phyloP scores from a whole-genome alignment of 192 early-diverging fungal species.

The Umbelopsis sp. region DNA sequence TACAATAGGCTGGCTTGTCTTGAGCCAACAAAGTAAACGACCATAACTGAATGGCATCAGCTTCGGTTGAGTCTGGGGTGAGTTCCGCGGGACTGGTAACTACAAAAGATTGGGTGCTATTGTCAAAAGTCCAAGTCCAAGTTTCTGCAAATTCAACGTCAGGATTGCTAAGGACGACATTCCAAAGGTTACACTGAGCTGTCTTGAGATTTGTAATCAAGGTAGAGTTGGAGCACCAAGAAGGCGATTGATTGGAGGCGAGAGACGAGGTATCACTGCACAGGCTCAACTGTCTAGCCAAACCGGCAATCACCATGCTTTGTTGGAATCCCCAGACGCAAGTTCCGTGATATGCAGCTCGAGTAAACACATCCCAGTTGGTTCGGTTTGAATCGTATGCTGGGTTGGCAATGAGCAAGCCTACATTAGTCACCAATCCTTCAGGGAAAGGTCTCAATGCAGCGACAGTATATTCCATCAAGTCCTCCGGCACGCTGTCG shows the following conservation, averaged over 20 bases:
- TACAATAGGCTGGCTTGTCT: not conserved
- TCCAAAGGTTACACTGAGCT: not conserved
- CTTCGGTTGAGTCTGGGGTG: constrained; percentile 3
- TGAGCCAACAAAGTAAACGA: constrained; percentile 2
- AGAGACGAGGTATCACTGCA: not conserved
- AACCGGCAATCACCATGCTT: constrained; percentile 2
- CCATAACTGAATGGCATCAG: constrained; percentile 19
- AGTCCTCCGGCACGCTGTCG: not conserved
- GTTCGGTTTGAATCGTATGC: not conserved
- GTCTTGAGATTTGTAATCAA: not conserved
- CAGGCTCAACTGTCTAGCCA: not conserved
- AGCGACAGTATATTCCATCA: not conserved
- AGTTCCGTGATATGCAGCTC: constrained; percentile 13
- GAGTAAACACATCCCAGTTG: not conserved
- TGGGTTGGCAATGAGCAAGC: constrained; percentile 12
- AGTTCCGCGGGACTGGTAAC: not conserved
- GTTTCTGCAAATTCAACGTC: constrained; percentile 12
- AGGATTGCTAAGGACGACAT: constrained; percentile 1
- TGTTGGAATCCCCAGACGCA: constrained; percentile 17
- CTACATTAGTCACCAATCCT: constrained; percentile 4
- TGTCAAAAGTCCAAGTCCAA: constrained; percentile 16
- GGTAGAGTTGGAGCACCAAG: constrained; percentile 1
- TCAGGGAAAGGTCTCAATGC: not conserved
- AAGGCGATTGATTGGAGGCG: not conserved
- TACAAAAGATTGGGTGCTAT: not conserved